Percentiles rank a stretch among this genome's conserved stretches.
Evolutionary conservation across 306 rosid species (phyloP).

Genomic region (Vicia sativa): DNA sequence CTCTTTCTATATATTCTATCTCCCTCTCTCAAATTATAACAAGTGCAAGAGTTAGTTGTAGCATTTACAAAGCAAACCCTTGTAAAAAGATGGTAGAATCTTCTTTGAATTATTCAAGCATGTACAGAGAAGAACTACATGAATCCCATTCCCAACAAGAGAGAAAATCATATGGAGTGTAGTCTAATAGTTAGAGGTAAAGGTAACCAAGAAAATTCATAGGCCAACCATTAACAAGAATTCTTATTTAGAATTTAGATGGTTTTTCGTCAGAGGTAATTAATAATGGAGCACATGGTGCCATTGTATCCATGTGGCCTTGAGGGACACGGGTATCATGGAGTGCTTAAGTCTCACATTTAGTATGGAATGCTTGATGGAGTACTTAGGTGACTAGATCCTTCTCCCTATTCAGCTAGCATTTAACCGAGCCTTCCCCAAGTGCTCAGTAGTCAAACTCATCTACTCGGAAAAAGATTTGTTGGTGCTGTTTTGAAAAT

Average conservation of each 20-base stretch:
- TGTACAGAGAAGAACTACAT: background rate
- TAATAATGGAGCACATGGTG: background rate
- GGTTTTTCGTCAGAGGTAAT: background rate
- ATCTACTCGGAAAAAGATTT: background rate
- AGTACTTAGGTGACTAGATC: background rate
- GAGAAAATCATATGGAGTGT: background rate
- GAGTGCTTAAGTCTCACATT: background rate
- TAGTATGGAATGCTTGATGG: background rate
- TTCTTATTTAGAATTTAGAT: background rate
- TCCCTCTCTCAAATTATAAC: too few species aligned
- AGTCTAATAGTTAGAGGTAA: background rate
- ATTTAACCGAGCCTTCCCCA: background rate
- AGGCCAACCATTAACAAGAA: background rate
- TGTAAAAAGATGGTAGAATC: background rate
- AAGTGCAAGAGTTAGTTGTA: conserved; percentile 7
- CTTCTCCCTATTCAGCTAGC: background rate
- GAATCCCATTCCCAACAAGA: background rate
- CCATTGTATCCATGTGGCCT: background rate
- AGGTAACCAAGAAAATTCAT: background rate
- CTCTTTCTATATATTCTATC: too few species aligned
- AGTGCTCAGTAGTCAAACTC: background rate
- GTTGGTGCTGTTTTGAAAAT: background rate
- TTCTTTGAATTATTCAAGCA: background rate
- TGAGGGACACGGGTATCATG: background rate
- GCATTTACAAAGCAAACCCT: conserved; percentile 33